These are phyloP conservation scores for Colletotrichum tamarilloi DNA, from an alignment of 2,329 filamentous ascomycete genomes.

Conservation along the genomic window DNA sequence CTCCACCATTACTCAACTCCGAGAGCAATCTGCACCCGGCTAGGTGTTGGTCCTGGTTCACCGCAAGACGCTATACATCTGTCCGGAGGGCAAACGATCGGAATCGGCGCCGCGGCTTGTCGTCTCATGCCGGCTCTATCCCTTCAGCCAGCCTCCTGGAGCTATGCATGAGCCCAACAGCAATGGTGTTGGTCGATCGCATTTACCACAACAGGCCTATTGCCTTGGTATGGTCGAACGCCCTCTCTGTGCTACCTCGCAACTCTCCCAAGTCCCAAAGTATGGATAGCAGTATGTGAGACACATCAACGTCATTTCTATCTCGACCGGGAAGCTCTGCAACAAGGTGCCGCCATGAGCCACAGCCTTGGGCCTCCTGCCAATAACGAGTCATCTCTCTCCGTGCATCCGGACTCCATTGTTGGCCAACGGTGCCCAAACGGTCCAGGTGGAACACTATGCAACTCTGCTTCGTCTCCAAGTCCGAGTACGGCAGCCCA, in stretches of 20 bases:
- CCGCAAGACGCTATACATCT: slow-evolving; percentile 2
- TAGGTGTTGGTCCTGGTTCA: neutral
- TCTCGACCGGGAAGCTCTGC: slow-evolving; percentile 7
- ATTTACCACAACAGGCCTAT: slow-evolving; percentile 17
- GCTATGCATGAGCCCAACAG: slow-evolving; percentile 22
- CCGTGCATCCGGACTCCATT: slow-evolving; percentile 18
- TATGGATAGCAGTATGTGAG: neutral
- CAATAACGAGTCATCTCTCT: neutral
- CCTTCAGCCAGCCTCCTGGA: slow-evolving; percentile 7
- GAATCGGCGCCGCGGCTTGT: slow-evolving; percentile 8
- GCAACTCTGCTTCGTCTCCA: slow-evolving; percentile 13
- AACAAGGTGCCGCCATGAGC: slow-evolving; percentile 18
- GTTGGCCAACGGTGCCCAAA: slow-evolving; percentile 15
- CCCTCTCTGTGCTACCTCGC: slow-evolving; percentile 1
- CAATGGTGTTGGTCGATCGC: slow-evolving; percentile 22
- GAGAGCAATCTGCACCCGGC: neutral
- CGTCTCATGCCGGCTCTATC: slow-evolving; percentile 12
- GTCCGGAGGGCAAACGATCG: neutral
- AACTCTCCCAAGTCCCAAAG: neutral
- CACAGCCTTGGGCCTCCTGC: slow-evolving; percentile 16
- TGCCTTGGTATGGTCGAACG: neutral
- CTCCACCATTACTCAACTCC: neutral
- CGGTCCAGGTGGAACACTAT: slow-evolving; percentile 22
- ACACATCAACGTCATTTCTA: slow-evolving; percentile 22
- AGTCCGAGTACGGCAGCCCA: slow-evolving; percentile 20